Conservation (phyloP, 257 asterid species). For the Przewalskia tangutica region DNA sequence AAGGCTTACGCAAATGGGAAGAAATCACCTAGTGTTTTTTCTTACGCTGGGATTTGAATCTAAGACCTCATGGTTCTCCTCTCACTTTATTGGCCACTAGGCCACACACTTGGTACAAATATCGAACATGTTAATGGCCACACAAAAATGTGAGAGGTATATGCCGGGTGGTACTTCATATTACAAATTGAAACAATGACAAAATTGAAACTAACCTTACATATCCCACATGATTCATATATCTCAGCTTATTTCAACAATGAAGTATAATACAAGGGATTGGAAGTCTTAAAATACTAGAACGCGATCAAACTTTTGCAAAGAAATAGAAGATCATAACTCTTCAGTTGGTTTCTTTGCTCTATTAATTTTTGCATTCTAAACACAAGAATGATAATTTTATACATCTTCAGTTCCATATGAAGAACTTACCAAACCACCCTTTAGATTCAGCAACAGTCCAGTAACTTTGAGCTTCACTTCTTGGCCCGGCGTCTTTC, state of each 20-base stretch:
- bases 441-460: conserved; percentile 74
- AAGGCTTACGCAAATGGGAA: no score
- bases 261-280: neutral
- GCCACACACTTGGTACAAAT: no score
- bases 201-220: neutral
- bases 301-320: neutral
- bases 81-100: no score
- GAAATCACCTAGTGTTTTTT: no score
- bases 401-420: neutral
- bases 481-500: conserved; percentile 88
- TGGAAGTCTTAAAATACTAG: neutral
- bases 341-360: neutral
- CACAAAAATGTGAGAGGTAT: neutral
- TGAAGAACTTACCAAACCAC: conserved; percentile 79
- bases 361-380: neutral
- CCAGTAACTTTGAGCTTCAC: conserved; percentile 99
- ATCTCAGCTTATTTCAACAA: neutral
- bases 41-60: no score
- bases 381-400: neutral
- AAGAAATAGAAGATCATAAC: neutral
- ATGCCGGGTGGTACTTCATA: neutral
- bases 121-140: neutral
- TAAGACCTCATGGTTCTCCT: no score
- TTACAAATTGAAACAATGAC: neutral
- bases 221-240: neutral